Evolutionary conservation across 306 rosid genomes (phyloP).

Genomic region (Astragalus glycyphyllos): DNA sequence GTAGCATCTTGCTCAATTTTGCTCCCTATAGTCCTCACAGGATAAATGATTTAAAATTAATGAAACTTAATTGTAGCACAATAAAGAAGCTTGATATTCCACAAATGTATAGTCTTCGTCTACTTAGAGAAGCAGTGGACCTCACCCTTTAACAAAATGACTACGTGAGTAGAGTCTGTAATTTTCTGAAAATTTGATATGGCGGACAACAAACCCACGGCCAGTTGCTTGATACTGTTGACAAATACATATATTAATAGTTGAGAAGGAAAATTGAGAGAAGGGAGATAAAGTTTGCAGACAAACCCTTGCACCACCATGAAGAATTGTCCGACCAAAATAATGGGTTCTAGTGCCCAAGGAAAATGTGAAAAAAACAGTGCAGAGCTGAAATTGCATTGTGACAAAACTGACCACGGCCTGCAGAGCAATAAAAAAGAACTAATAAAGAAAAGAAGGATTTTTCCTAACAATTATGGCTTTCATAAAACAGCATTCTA

Average conservation of each 20-base stretch:
- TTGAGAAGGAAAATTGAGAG: constrained; percentile 26
- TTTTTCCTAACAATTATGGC: not conserved
- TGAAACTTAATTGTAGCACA: not conserved
- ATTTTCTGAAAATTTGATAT: constrained; percentile 88
- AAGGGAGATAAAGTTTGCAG: constrained; percentile 24
- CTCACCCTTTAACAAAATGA: constrained; percentile 95
- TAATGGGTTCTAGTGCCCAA: constrained; percentile 92
- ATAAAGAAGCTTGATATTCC: constrained; percentile 17
- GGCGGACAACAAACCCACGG: constrained; percentile 94
- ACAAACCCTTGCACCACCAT: constrained; percentile 97
- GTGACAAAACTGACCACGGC: constrained; percentile 85
- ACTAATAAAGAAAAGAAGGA: not conserved
- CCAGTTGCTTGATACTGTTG: constrained; percentile 96
- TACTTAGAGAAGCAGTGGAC: constrained; percentile 35
- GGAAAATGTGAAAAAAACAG: constrained; percentile 92
- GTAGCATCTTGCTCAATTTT: not conserved
- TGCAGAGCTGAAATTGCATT: constrained; percentile 93
- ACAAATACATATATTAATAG: constrained; percentile 40
- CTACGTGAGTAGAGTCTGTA: constrained; percentile 97
- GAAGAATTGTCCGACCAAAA: constrained; percentile 96
- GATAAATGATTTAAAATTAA: not conserved
- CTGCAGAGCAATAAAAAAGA: constrained; percentile 58
- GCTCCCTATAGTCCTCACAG: not conserved
- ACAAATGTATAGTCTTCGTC: constrained; percentile 8
- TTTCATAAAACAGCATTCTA: not conserved